Evolutionary conservation across 163 green algal genomes (phyloP), one percentile per base, ranked within the genome.

Genomic region (Chloroidium sp.): DNA sequence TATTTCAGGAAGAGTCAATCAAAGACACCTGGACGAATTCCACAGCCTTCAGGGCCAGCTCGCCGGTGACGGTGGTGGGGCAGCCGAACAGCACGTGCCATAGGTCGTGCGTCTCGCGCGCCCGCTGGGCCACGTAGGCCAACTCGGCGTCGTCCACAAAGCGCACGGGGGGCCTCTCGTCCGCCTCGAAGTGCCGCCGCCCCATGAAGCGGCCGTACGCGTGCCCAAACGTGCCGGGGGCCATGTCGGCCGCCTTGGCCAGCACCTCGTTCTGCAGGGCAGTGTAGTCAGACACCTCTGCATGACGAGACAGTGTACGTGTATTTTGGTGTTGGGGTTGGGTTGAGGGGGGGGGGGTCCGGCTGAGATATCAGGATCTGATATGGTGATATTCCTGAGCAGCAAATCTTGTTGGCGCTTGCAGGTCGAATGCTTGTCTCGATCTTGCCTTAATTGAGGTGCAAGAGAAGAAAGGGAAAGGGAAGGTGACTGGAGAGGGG

Each of bases 71-170:
- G 76, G 93, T 98, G 67, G 96, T 99, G 81, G 92, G 89, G 85
- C 92, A 97, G 78, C 78, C 93, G 83, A 99, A 99, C 4, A 99
- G 85, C 2, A 98, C 93, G 84, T 99, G 97, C 97, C 97, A 99
- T 13, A 99, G 96, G 90, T 99, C 97, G 81, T 99, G 97, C 61
- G 98, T 91, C 84, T 98, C 91, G 2, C 93, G 89, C 69, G 85
- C 89, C 1, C 96, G 88, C 59, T 81, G 80, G 4, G 92, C 88
- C 3, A 98, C 92, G 80, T 97, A 99, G 0, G 96, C 96, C 74
- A 98, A 85, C 85, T 99, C 95, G 10, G 89, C 84, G 80, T 99
- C 94, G 76, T 97, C 93, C 10, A 99, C 84, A 82, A 98, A 98
- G 62, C 92, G 84, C 58, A 96, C 92, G 1, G 91, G 90, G 2